These are phyloP conservation scores for Dactylellina parvicollis DNA, from an alignment of 2,329 filamentous ascomycete species.

Conservation along the genomic window DNA sequence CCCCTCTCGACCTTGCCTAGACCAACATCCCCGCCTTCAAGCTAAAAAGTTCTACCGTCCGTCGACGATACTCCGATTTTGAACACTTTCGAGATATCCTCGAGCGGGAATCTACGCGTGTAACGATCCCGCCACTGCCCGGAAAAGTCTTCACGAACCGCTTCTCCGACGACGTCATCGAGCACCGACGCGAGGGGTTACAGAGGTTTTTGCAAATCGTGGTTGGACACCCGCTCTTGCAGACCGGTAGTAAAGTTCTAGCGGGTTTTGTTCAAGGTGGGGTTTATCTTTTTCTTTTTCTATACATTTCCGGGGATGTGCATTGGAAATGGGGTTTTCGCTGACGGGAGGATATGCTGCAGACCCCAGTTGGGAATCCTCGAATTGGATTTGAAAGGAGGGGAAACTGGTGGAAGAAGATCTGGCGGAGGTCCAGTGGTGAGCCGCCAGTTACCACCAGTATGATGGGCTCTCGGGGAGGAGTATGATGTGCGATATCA, in stretches of 20 bases:
- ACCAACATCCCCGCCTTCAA: constrained; percentile 99
- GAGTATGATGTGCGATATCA: not conserved
- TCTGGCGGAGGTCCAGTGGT: constrained; percentile 47
- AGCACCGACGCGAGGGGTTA: constrained; percentile 87
- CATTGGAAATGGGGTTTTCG: no score
- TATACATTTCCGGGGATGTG: not conserved
- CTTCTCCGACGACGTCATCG: constrained; percentile 98
- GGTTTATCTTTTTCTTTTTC: constrained; percentile 58
- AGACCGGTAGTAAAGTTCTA: constrained; percentile 96
- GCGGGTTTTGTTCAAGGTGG: constrained; percentile 95
- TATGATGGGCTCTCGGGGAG: not conserved
- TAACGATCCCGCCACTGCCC: constrained; percentile 93
- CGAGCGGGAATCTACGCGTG: constrained; percentile 90
- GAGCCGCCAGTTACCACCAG: constrained; percentile 17
- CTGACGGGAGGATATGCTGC: constrained; percentile 10
- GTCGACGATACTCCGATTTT: constrained; percentile 95
- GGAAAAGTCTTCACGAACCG: constrained; percentile 98
- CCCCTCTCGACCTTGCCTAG: constrained; percentile 30
- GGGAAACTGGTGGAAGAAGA: constrained; percentile 50
- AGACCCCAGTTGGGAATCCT: constrained; percentile 63
- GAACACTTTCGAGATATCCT: constrained; percentile 99
- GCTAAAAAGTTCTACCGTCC: constrained; percentile 75
- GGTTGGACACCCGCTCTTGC: constrained; percentile 91
- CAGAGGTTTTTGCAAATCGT: constrained; percentile 98
- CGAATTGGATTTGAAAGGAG: constrained; percentile 55